A percentile compares a stretch with the other conserved stretches of the same genome.
phyloP scores from a whole-genome alignment of 108 stramenopile species.

The Cyclotella distinguenda region DNA sequence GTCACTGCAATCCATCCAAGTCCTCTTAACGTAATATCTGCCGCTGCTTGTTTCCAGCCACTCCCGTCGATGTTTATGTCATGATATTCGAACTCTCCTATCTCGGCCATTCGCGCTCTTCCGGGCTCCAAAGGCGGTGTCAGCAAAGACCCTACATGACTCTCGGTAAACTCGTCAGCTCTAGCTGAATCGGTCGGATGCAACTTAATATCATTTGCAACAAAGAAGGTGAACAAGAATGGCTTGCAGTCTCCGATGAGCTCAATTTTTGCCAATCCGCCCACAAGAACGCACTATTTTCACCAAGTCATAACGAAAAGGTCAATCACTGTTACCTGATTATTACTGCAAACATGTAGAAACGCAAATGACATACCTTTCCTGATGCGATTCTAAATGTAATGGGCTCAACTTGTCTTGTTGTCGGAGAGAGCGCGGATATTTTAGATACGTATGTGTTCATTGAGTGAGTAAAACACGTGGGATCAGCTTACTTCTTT shows the following conservation, averaged over 20 bases:
- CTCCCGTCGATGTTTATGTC: constrained; percentile 82
- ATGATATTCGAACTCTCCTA: constrained; percentile 88
- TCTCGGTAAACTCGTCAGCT: constrained; percentile 79
- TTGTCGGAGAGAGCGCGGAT: background rate
- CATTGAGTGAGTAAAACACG: too few species aligned
- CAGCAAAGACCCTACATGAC: constrained; percentile 89
- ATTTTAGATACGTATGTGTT: too few species aligned
- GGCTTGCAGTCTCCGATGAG: constrained; percentile 82
- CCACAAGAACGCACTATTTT: constrained; percentile 71
- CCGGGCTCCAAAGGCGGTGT: constrained; percentile 88
- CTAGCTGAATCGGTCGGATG: constrained; percentile 76
- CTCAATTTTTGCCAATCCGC: constrained; percentile 83
- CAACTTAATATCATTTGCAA: constrained; percentile 93
- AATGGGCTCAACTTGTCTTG: constrained; percentile 80
- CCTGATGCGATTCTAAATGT: constrained; percentile 81
- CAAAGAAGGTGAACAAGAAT: constrained; percentile 94
- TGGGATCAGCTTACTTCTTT: constrained; percentile 69
- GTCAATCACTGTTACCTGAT: background rate
- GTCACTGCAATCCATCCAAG: constrained; percentile 97
- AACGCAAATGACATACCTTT: constrained; percentile 26
- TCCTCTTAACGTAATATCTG: constrained; percentile 91
- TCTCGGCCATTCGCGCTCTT: constrained; percentile 70
- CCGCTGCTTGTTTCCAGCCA: constrained; percentile 94
- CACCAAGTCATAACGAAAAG: background rate
- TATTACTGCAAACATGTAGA: background rate